phyloP scores from a whole-genome alignment of 768 basidiomycete species.

The Tephrocybe sp. region DNA sequence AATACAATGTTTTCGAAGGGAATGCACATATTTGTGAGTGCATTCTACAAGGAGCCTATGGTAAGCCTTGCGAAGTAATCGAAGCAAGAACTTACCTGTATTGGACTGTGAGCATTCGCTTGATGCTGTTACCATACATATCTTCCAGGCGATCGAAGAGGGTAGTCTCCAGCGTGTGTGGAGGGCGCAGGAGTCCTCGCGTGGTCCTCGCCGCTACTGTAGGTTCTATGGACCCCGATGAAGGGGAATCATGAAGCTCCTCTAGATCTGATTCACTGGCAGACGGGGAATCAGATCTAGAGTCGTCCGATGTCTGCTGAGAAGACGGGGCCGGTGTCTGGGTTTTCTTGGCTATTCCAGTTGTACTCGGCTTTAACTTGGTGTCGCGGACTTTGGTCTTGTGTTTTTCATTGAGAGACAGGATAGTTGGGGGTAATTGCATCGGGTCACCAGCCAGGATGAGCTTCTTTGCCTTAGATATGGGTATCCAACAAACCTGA shows the following conservation, averaged over 20 bases:
- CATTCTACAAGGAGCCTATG: conserved; percentile 59
- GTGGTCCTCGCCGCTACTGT: conserved; percentile 11
- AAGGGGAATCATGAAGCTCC: not conserved
- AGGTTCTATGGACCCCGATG: not conserved
- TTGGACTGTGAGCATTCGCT: conserved; percentile 86
- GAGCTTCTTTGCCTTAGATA: conserved; percentile 87
- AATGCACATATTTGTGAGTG: conserved; percentile 83
- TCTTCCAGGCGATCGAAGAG: conserved; percentile 89
- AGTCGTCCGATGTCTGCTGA: conserved; percentile 4
- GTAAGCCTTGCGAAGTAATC: not conserved
- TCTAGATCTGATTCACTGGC: conserved; percentile 2
- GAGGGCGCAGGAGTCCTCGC: conserved; percentile 44
- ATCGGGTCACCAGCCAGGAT: conserved; percentile 94
- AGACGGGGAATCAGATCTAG: conserved; percentile 1
- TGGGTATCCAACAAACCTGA: conserved; percentile 93
- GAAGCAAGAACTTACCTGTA: conserved; percentile 60
- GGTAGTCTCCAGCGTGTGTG: conserved; percentile 80
- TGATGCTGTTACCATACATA: conserved; percentile 83
- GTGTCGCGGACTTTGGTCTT: not conserved
- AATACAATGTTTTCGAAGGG: conserved; percentile 82
- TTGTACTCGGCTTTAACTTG: no score
- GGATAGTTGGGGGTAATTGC: conserved; percentile 92
- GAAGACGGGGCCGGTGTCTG: not conserved
- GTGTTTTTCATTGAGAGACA: conserved; percentile 53
- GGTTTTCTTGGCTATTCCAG: no score